phyloP scores from a whole-genome alignment of 345 rosid species.

The Isatis tinctoria region DNA sequence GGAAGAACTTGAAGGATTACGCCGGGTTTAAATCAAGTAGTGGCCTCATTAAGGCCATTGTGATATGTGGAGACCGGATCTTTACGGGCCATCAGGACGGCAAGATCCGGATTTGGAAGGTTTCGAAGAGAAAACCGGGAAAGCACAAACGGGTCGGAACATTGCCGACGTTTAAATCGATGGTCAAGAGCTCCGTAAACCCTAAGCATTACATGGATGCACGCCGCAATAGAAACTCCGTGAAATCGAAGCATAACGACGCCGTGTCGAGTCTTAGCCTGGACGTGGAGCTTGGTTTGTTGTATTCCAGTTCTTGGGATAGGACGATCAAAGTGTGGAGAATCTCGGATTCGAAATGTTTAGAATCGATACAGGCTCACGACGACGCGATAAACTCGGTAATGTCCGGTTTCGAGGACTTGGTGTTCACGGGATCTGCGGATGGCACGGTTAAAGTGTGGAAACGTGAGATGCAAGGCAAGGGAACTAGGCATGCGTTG shows the following conservation, averaged over 20 bases:
- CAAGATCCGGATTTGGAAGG: slow-evolving; percentile 63
- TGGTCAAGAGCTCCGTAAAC: slow-evolving; percentile 53
- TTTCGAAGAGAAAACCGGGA: slow-evolving; percentile 35
- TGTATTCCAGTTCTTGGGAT: slow-evolving; percentile 74
- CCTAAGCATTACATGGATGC: slow-evolving; percentile 50
- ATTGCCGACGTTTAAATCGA: slow-evolving; percentile 47
- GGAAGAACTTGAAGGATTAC: slow-evolving; percentile 58
- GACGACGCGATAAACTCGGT: slow-evolving; percentile 65
- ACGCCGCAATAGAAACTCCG: slow-evolving; percentile 42
- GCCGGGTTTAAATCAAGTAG: slow-evolving; percentile 59
- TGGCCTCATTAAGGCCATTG: slow-evolving; percentile 54
- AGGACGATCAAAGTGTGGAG: slow-evolving; percentile 61
- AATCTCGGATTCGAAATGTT: slow-evolving; percentile 47
- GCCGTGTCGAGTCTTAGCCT: slow-evolving; percentile 59
- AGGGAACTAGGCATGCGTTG: slow-evolving; percentile 53
- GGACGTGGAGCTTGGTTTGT: slow-evolving; percentile 43
- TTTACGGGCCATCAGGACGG: slow-evolving; percentile 76
- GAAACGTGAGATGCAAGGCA: slow-evolving; percentile 54
- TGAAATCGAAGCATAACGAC: slow-evolving; percentile 56
- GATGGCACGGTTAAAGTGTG: slow-evolving; percentile 68
- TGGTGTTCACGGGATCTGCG: slow-evolving; percentile 69
- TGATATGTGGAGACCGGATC: slow-evolving; percentile 35
- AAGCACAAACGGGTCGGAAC: slow-evolving; percentile 46
- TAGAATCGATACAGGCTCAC: slow-evolving; percentile 62
- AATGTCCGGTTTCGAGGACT: slow-evolving; percentile 39